These are phyloP conservation scores for Apodospora peruviana DNA, from an alignment of 495 filamentous ascomycete genomes.

Conservation along the genomic window DNA sequence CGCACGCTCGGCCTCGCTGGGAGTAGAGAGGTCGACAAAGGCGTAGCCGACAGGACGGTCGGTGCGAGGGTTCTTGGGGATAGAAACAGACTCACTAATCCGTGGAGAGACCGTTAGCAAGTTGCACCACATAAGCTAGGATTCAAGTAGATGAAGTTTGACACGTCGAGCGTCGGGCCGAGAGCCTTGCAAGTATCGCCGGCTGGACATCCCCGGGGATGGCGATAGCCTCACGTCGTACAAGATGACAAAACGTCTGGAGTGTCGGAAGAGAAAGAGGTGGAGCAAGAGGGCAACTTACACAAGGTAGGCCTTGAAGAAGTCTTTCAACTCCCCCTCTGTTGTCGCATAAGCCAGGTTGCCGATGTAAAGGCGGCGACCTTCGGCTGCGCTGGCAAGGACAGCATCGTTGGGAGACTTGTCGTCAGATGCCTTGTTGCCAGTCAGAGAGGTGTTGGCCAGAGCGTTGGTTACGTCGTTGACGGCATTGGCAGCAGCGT, in stretches of 20 bases:
- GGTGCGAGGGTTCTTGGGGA: conserved; percentile 98
- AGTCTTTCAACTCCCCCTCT: conserved; percentile 98
- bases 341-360: conserved; percentile 99
- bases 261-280: background rate
- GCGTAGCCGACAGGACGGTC: conserved; percentile 97
- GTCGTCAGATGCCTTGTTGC: conserved; percentile 46
- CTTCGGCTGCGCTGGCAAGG: conserved; percentile 93
- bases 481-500: conserved; percentile 60
- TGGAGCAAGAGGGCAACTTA: conserved; percentile 50
- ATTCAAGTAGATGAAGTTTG: background rate
- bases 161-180: no score
- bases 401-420: conserved; percentile 73
- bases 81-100: conserved; percentile 91
- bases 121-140: background rate
- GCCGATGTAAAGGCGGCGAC: conserved; percentile 97
- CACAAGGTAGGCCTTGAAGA: conserved; percentile 98
- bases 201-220: no score
- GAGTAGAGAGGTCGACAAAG: conserved; percentile 94
- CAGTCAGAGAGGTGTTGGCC: conserved; percentile 63
- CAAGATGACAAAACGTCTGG: background rate
- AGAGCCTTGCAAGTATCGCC: no score
- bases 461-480: conserved; percentile 82
- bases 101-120: conserved; percentile 17
- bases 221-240: no score
- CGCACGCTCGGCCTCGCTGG: conserved; percentile 87